Evolutionary conservation across 1,139 yeast genomes (phyloP).

Genomic region (Blastobotrys buckinghamii): DNA sequence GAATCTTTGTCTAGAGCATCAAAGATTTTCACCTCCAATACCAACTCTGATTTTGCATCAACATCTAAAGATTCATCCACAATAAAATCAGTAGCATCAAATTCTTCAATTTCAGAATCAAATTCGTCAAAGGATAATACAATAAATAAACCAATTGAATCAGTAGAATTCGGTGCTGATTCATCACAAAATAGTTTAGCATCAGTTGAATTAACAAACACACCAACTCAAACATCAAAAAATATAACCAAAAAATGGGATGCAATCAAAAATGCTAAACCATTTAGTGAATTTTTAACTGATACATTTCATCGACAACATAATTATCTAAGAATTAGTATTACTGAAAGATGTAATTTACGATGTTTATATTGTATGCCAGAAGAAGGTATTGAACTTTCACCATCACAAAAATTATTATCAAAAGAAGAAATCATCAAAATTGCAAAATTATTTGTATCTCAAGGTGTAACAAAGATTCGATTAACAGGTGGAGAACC

Average conservation of each 20-base stretch:
- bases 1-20: no score
- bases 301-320: conserved; percentile 42
- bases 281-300: conserved; percentile 39
- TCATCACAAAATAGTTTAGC: no score
- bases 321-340: conserved; percentile 44
- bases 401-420: conserved; percentile 38
- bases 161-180: no score
- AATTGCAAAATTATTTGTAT: conserved; percentile 39
- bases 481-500: conserved; percentile 53
- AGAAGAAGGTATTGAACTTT: conserved; percentile 44
- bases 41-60: no score
- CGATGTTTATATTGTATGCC: conserved; percentile 53
- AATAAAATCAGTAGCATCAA: no score
- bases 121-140: no score
- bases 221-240: no score
- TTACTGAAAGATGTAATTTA: conserved; percentile 46
- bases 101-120: no score
- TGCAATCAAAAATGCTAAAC: conserved; percentile 28
- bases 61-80: no score
- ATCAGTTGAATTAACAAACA: no score
- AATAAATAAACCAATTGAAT: no score
- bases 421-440: conserved; percentile 40
- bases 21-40: no score
- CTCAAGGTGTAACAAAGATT: conserved; percentile 44
- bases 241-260: conserved; percentile 13